Base-by-base conservation (phyloP, 768 basidiomycete species). In the Russula abietina region DNA sequence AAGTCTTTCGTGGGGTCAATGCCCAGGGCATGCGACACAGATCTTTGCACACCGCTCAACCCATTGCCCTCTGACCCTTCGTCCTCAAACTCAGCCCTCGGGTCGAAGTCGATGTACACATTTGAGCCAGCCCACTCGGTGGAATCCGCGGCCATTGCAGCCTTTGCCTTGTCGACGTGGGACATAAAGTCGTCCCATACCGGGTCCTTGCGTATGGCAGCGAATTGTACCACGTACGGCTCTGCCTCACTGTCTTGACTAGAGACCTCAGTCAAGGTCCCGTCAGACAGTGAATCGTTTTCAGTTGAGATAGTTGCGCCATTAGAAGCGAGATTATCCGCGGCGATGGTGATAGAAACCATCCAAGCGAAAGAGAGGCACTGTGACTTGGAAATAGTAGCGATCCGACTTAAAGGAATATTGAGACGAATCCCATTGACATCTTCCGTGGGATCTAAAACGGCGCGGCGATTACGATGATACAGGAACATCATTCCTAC, bases 401-500 rank as follows among this genome's bases (percentile, higher is more conserved):
- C 22, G 46, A 84, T 75, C 55, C 74, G 73, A 52, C 72, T 68
- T 22, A 82, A 69, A 11, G 83, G 81, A 55, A 79, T 77, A 65
- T 77, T 77, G 50, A 83, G 72, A 30, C 81, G 70, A 52, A 83
- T 71, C 39, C 81, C 79, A 16, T 71, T 64, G 12, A 70, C 70
- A 16, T 73, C 71, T 19, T 76, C 75, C 1, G 69, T 39, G 1
- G 71, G 65, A 2, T 73, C 66, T 14, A 78, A 62, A 17, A 71
- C 69, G 55, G 76, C 72, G 28, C 69, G 73, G 57, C 79, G 75
- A 56, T 74, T 75, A 65, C 80, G 81, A 3, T 78, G 77, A 62
- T 76, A 75, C 11, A 80, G 69, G 67, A 78, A 81, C 11, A 82
- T 43, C 14, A 79, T 77, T 45, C 76, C 81, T 81, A 45, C 17